Evolutionary conservation across 768 basidiomycete species (phyloP), one percentile per base, ranked within the genome.

Genomic region (Boletus coccyginus): DNA sequence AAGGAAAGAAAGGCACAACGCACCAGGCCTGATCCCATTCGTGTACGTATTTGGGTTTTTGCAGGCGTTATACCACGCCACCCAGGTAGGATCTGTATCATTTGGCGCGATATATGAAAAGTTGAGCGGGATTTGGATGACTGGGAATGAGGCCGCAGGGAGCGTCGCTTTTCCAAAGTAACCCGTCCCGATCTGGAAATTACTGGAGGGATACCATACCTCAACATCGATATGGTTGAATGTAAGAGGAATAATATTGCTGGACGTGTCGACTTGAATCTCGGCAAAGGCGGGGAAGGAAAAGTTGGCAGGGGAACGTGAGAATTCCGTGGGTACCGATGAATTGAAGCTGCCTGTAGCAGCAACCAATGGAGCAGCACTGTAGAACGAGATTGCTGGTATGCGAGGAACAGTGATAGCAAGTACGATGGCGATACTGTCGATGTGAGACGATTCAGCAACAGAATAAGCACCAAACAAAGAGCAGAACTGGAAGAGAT

Each of bases 381-480:
- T 72, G 63, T 86, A 84, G 67, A 94, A 84, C 4, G 78, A 71
- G 62, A 94, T 85, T 35, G 69, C 67, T 0, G 94, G 94, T 5
- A 91, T 90, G 50, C 94, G 84, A 9, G 94, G 94, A 50, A 97
- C 80, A 17, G 84, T 84, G 70, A 98, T 84, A 33, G 80, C 92
- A 17, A 96, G 77, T 9, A 87, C 71, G 58, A 95, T 65, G 14
- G 80, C 90, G 46, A 87, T 70, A 8, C 93, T 87, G 52, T 52
- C 41, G 8, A 31, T 19, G n/a, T 14, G 21, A 41, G 12, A 24
- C 19, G 13, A 44, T 27, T 19, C 29, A 43, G 11, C 21, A 24
- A 29, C 35, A 55, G 33, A 39, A 50, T 59, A n/a, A 66, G 45
- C 11, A 52, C 31, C 35, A 29, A 43, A 40, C 17, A 35, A 40